A percentile compares a stretch with the other conserved stretches of the same genome.
Evolutionary conservation across 2,329 filamentous ascomycete species (phyloP).

Genomic region (Paecilomyces sp.): DNA sequence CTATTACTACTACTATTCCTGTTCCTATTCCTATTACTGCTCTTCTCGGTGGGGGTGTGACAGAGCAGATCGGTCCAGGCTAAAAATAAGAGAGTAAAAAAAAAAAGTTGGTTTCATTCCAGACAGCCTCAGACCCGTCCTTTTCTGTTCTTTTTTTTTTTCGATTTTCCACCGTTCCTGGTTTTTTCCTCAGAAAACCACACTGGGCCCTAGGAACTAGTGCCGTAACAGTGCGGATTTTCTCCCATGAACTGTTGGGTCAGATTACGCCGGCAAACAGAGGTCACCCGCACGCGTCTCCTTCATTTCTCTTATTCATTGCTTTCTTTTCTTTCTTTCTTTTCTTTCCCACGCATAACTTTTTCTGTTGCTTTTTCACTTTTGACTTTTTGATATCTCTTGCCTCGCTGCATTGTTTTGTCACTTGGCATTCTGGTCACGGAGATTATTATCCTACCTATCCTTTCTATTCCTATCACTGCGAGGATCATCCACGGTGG

Average conservation of each 20-base stretch:
- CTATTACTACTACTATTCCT: neutral
- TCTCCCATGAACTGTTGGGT: neutral
- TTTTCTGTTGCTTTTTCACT: too few relatives aligned
- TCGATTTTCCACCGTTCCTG: neutral
- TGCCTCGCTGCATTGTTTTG: neutral
- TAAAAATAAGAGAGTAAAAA: neutral
- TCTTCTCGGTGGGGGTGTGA: neutral
- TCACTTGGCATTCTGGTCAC: neutral
- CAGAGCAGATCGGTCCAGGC: neutral
- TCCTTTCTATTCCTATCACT: neutral
- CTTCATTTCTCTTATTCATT: slow-evolving; percentile 4
- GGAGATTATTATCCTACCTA: neutral
- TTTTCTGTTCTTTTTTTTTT: too few relatives aligned
- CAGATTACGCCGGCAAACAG: neutral
- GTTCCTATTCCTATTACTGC: neutral
- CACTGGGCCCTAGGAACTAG: neutral
- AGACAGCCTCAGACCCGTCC: neutral
- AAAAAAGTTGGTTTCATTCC: neutral
- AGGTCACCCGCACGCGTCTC: slow-evolving; percentile 1
- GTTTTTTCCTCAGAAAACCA: neutral
- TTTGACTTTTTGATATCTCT: too few relatives aligned
- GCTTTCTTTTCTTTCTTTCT: slow-evolving; percentile 3
- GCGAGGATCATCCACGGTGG: neutral
- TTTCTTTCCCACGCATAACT: neutral
- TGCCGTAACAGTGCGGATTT: neutral